Evolutionary conservation across 305 asterid genomes (phyloP), one percentile per base, ranked within the genome.

Genomic region (Fraxinus nigra): DNA sequence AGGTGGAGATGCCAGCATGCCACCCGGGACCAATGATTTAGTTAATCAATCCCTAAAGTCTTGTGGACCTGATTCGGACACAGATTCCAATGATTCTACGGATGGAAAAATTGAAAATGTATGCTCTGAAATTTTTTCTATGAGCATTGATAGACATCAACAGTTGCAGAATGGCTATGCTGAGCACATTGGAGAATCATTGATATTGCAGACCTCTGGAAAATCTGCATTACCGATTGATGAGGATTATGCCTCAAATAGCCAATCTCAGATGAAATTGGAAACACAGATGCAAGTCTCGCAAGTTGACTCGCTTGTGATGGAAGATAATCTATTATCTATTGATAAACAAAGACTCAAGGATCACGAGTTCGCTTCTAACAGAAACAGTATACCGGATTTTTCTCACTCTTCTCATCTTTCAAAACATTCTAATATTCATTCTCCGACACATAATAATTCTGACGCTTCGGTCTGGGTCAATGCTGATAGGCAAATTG

Each of bases 261-360:
- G 76, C 24, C 83, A 77, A 35, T 84, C 92, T 74, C 89, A 87
- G 70, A 73, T 82, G 77, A 82, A 87, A 84, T 72, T 79, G 84
- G 90, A 75, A 72, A 77, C 77, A n/a, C 86, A 78, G 72, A 77
- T 85, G 77, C 88, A 85, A 76, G 84, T 16, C 67, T 69, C 65
- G 26, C 88, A 80, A 76, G 88, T 18, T 16, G 80, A 82, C 37
- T 63, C 78, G 34, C 81, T 82, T 83, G 92, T 87, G 80, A 76
- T 82, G 59, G 94, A 87, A 82, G 93, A 90, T 73, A 93, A 90
- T 79, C 78, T 88, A 82, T 86, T 85, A 75, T 90, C 90, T 77
- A 90, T 90, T 81, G 87, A 90, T 65, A 90, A 91, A 70, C 94
- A 89, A 90, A 87, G 97, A 84, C 84, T 86, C 33, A 90, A 85